phyloP scores from a whole-genome alignment of 352 stramenopile genomes.

The Blastocystis sp. region DNA sequence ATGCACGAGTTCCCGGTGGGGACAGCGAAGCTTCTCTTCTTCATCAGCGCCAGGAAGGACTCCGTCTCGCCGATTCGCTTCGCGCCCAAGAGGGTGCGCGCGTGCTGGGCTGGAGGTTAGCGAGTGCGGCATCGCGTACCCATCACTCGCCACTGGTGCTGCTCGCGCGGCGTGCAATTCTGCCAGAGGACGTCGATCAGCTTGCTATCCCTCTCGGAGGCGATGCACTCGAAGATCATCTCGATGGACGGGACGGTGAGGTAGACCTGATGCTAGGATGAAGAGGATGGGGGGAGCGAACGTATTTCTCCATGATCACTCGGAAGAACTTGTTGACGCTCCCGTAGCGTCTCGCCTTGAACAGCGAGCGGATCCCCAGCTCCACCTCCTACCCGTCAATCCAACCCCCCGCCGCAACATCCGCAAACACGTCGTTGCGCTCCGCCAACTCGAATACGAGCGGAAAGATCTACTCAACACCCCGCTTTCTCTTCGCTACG shows the following conservation, averaged over 20 bases:
- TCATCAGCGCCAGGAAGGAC: neutral
- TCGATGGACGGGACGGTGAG: conserved; percentile 7
- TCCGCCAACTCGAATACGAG: conserved; percentile 41
- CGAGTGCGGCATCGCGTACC: neutral
- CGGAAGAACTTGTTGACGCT: conserved; percentile 40
- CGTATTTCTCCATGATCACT: neutral
- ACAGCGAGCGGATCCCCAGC: conserved; percentile 34
- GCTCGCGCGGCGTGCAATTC: neutral
- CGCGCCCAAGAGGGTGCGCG: conserved; percentile 16
- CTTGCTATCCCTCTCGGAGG: conserved; percentile 13
- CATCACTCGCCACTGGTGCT: conserved; percentile 13
- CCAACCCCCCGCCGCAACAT: neutral
- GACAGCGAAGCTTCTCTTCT: neutral
- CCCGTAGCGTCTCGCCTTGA: conserved; percentile 28
- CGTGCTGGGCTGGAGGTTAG: neutral
- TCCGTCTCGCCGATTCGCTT: neutral
- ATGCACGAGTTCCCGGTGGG: neutral
- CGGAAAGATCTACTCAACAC: conserved; percentile 42
- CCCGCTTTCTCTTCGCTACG: neutral
- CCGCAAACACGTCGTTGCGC: conserved; percentile 29
- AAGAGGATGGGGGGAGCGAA: neutral
- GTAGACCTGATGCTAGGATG: conserved; percentile 3
- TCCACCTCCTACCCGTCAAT: conserved; percentile 29
- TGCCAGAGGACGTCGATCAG: conserved; percentile 45
- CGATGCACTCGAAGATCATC: conserved; percentile 58